Evolutionary conservation across 345 rosid genomes (phyloP).

Genomic region (Eucalyptus tenuipes): DNA sequence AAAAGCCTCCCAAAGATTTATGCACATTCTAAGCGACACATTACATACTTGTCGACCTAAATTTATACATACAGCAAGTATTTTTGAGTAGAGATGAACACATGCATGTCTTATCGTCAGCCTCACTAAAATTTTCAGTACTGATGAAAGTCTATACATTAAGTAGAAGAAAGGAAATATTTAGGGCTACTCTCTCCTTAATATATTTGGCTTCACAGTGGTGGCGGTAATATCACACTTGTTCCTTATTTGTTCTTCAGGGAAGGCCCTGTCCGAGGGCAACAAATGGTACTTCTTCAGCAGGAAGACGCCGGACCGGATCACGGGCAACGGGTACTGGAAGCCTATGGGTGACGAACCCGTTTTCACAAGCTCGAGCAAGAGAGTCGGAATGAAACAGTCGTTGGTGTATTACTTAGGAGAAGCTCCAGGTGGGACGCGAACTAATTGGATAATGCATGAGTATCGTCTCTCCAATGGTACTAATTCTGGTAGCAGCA

Average conservation of each 20-base stretch:
- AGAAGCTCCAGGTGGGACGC: conserved; percentile 30
- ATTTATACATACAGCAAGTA: neutral
- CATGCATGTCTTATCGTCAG: neutral
- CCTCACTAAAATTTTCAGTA: neutral
- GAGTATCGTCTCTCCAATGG: conserved; percentile 55
- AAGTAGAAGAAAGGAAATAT: neutral
- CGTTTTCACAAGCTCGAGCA: conserved; percentile 23
- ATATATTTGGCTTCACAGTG: neutral
- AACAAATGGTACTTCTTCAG: conserved; percentile 86
- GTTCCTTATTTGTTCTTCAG: conserved; percentile 14
- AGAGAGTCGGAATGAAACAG: conserved; percentile 59
- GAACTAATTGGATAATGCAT: conserved; percentile 79
- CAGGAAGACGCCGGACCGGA: conserved; percentile 47
- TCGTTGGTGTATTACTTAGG: conserved; percentile 44
- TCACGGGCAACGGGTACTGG: conserved; percentile 71
- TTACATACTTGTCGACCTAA: neutral
- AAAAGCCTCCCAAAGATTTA: neutral
- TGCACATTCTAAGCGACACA: neutral
- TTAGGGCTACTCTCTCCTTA: neutral
- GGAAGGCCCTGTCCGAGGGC: conserved; percentile 84
- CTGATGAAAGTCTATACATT: neutral
- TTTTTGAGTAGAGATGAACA: neutral
- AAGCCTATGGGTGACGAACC: conserved; percentile 66
- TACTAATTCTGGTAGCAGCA: neutral
- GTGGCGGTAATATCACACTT: neutral